Evolutionary conservation across 768 basidiomycete species (phyloP).

Genomic region (Stropharia rugosoannulata): DNA sequence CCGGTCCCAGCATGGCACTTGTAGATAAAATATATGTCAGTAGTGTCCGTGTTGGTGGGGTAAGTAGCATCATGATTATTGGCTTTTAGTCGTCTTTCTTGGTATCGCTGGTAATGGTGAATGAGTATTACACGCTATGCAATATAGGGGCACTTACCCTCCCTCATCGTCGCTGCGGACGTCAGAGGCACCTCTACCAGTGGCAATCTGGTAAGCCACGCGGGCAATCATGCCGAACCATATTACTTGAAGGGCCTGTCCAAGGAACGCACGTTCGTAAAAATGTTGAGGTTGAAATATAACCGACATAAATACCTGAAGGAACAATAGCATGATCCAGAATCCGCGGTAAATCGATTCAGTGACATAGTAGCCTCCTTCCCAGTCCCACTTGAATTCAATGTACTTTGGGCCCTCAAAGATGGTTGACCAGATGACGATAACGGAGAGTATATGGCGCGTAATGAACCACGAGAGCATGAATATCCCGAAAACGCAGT

Average conservation of each 20-base stretch:
- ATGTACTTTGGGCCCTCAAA: conserved; percentile 50
- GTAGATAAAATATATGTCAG: conserved; percentile 6
- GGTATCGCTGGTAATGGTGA: conserved; percentile 23
- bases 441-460: conserved; percentile 78
- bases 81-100: conserved; percentile 29
- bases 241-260: conserved; percentile 66
- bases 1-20: not conserved
- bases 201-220: conserved; percentile 77
- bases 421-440: conserved; percentile 64
- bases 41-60: not conserved
- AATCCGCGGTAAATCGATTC: conserved; percentile 46
- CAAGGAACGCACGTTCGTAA: conserved; percentile 11
- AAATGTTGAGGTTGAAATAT: not conserved
- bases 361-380: conserved; percentile 57
- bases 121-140: conserved; percentile 3
- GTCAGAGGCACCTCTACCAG: conserved; percentile 77
- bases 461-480: conserved; percentile 90
- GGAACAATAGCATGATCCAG: conserved; percentile 46
- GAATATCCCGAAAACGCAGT: conserved; percentile 77
- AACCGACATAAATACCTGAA: conserved; percentile 49
- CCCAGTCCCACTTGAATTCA: conserved; percentile 57
- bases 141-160: conserved; percentile 30
- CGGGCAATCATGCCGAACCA: conserved; percentile 90
- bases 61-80: not conserved
- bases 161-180: conserved; percentile 82